Evolutionary conservation across 345 rosid genomes (phyloP).

Genomic region (Brassica incana): DNA sequence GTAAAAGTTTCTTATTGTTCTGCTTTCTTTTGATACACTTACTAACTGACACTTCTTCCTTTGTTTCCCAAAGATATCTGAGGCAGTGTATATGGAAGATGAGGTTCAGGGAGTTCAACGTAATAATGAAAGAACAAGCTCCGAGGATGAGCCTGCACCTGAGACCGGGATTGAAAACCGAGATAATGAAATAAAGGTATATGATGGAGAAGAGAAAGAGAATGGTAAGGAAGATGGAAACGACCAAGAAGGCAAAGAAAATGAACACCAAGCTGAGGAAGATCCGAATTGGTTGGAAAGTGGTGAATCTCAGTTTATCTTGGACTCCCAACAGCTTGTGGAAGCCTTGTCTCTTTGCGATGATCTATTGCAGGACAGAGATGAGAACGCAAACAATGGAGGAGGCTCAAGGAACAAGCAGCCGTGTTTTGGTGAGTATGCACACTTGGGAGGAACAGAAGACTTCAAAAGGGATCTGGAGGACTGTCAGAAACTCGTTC

Average conservation of each 20-base stretch:
- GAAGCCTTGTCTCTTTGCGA: constrained; percentile 86
- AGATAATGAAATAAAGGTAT: constrained; percentile 38
- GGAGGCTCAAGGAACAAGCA: constrained; percentile 42
- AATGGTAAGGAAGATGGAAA: constrained; percentile 33
- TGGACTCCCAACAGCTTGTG: constrained; percentile 89
- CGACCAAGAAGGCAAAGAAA: not conserved
- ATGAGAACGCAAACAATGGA: constrained; percentile 45
- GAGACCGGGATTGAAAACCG: constrained; percentile 28
- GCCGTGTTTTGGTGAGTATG: constrained; percentile 74
- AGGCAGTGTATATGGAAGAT: constrained; percentile 42
- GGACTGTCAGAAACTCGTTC: constrained; percentile 69
- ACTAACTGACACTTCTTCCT: constrained; percentile 1
- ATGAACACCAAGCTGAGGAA: constrained; percentile 53
- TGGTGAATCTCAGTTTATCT: constrained; percentile 67
- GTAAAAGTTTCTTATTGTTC: constrained; percentile 39
- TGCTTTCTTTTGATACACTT: constrained; percentile 8
- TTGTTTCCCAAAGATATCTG: constrained; percentile 37
- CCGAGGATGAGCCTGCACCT: constrained; percentile 39
- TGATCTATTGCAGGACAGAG: constrained; percentile 65
- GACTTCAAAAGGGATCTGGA: constrained; percentile 80
- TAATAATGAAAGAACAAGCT: constrained; percentile 39
- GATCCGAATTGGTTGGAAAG: constrained; percentile 78
- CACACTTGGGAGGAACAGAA: constrained; percentile 73
- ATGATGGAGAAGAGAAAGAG: constrained; percentile 23
- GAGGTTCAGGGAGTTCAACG: constrained; percentile 45